Evolutionary conservation across 106 monocot species (phyloP).

Genomic region (Xerophyta viscosa): DNA sequence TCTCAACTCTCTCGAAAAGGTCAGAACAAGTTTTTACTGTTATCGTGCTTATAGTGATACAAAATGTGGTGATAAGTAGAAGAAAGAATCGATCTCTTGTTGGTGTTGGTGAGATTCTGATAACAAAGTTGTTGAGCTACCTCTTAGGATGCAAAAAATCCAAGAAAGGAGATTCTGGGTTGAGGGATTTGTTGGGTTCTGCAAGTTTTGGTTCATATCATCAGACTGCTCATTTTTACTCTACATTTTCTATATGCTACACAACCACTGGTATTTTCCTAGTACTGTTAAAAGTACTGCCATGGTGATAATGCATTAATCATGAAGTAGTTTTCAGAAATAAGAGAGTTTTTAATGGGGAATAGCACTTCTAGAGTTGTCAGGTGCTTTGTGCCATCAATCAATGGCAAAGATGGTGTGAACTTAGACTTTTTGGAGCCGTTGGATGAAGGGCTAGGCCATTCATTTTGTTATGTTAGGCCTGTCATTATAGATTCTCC

Average conservation of each 20-base stretch:
- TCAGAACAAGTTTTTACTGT: constrained; percentile 1
- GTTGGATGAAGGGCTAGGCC: constrained; percentile 89
- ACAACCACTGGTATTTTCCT: constrained; percentile 22
- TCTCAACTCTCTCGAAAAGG: constrained; percentile 7
- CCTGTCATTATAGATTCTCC: constrained; percentile 75
- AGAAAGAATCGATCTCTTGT: neutral
- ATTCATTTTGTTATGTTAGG: constrained; percentile 96
- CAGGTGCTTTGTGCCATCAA: constrained; percentile 67
- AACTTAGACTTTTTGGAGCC: constrained; percentile 88
- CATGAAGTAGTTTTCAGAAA: neutral
- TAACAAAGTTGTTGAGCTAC: constrained; percentile 21
- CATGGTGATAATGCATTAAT: neutral
- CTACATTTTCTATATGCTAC: constrained; percentile 38
- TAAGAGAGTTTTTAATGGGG: constrained; percentile 43
- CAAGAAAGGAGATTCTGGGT: constrained; percentile 34
- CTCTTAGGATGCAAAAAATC: constrained; percentile 63
- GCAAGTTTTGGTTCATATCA: constrained; percentile 3
- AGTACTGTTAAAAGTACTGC: neutral
- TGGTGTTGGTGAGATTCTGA: constrained; percentile 12
- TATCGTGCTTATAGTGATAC: neutral
- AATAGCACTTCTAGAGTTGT: constrained; percentile 89
- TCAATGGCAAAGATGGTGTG: constrained; percentile 50
- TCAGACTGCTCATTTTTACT: constrained; percentile 14
- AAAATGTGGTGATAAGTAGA: neutral
- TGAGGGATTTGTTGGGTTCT: constrained; percentile 53